Evolutionary conservation across 768 basidiomycete species (phyloP).

Genomic region (Rhodocollybia butyracea): DNA sequence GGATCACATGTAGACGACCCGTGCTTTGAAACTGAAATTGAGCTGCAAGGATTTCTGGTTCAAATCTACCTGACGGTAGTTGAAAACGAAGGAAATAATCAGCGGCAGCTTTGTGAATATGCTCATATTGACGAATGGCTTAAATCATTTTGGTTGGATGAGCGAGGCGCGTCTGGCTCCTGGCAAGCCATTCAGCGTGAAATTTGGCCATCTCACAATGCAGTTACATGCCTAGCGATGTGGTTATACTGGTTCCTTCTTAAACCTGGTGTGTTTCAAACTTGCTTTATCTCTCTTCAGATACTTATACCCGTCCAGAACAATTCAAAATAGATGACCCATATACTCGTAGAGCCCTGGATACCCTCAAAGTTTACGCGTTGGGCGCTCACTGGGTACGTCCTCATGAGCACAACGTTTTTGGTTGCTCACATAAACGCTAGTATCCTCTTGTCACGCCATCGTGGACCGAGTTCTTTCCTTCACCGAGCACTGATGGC

Average conservation of each 20-base stretch:
- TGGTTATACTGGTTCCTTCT: slow-evolving; percentile 80
- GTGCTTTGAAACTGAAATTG: slow-evolving; percentile 21
- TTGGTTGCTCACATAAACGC: neutral
- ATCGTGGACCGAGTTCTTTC: slow-evolving; percentile 57
- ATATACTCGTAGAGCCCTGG: slow-evolving; percentile 41
- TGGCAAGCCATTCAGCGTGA: slow-evolving; percentile 36
- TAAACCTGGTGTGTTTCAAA: slow-evolving; percentile 45
- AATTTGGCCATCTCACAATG: slow-evolving; percentile 55
- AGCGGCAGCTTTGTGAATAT: slow-evolving; percentile 65
- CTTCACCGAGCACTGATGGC: slow-evolving; percentile 21
- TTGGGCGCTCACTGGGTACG: slow-evolving; percentile 62
- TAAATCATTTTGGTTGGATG: slow-evolving; percentile 62
- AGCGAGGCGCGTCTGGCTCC: slow-evolving; percentile 52
- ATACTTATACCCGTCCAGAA: slow-evolving; percentile 29
- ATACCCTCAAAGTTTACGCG: slow-evolving; percentile 58
- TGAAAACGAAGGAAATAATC: slow-evolving; percentile 77
- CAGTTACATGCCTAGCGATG: slow-evolving; percentile 59
- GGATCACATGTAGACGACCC: slow-evolving; percentile 33
- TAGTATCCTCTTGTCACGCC: slow-evolving; percentile 62
- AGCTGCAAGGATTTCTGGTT: slow-evolving; percentile 51
- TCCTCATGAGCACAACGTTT: slow-evolving; percentile 17
- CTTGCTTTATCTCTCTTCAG: neutral
- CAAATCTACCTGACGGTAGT: slow-evolving; percentile 75
- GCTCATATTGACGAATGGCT: slow-evolving; percentile 64
- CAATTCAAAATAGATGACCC: slow-evolving; percentile 40